Evolutionary conservation across 352 stramenopile genomes (phyloP).

Genomic region (Pythium inflatum): DNA sequence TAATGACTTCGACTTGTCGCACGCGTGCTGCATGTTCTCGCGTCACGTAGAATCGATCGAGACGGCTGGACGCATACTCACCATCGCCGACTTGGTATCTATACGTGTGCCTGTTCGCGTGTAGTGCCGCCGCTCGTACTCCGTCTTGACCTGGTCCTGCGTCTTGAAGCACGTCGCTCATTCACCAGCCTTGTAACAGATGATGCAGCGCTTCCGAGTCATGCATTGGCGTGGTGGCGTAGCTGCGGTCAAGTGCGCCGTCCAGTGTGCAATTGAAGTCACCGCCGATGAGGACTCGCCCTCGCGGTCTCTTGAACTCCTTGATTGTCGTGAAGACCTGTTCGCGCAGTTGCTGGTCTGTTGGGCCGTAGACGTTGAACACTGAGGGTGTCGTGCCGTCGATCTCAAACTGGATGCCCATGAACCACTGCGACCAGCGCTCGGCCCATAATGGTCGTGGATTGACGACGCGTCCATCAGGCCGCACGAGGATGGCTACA

Average conservation of each 20-base stretch:
- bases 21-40: background rate
- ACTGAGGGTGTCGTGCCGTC: background rate
- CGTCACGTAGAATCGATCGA: conserved; percentile 19
- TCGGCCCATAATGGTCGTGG: conserved; percentile 8
- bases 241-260: background rate
- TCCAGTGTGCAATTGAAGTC: conserved; percentile 24
- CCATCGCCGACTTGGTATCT: background rate
- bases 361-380: conserved; percentile 17
- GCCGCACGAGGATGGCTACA: conserved; percentile 13
- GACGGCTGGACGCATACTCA: background rate
- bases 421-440: conserved; percentile 13
- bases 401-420: conserved; percentile 7
- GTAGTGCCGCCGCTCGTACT: background rate
- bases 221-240: background rate
- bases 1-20: background rate
- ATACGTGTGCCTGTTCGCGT: conserved; percentile 13
- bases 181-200: background rate
- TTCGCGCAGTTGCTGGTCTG: background rate
- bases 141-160: background rate
- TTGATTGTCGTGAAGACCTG: background rate
- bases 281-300: background rate
- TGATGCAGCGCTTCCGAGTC: conserved; percentile 4
- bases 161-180: background rate
- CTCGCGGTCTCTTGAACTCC: background rate
- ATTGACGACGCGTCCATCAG: background rate